Evolutionary conservation across 768 basidiomycete species (phyloP).

Genomic region (Tremella fuciformis): DNA sequence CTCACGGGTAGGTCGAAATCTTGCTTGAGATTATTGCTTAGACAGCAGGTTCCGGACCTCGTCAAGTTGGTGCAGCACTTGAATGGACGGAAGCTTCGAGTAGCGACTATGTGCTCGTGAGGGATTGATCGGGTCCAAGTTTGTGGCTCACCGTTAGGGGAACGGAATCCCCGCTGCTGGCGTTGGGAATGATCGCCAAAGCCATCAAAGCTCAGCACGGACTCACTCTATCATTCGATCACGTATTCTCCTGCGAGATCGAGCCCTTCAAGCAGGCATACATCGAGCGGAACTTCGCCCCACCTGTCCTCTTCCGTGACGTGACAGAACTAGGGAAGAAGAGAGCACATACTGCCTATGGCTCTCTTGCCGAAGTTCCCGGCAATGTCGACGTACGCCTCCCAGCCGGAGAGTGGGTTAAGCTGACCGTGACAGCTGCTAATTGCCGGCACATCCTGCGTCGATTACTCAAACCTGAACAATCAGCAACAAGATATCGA

Average conservation of each 20-base stretch:
- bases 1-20: constrained; percentile 26
- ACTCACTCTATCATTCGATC: constrained; percentile 69
- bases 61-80: constrained; percentile 44
- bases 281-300: constrained; percentile 92
- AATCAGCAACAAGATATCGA: constrained; percentile 86
- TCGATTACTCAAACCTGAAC: constrained; percentile 95
- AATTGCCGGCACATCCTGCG: constrained; percentile 91
- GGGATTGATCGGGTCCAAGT: background rate
- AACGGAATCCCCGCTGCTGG: constrained; percentile 89
- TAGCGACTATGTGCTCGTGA: constrained; percentile 80
- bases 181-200: constrained; percentile 76
- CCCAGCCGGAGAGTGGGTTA: background rate
- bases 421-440: constrained; percentile 29
- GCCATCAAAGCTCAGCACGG: constrained; percentile 68
- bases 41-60: constrained; percentile 36
- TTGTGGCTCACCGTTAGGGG: constrained; percentile 58
- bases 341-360: constrained; percentile 83
- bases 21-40: background rate
- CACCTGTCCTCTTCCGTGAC: constrained; percentile 87
- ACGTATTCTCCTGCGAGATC: constrained; percentile 95
- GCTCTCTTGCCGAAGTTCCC: constrained; percentile 76
- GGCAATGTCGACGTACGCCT: constrained; percentile 79
- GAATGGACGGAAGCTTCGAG: constrained; percentile 76
- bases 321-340: constrained; percentile 71
- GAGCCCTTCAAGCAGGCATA: constrained; percentile 97